Evolutionary conservation across 1,284 basidiomycete species (phyloP), one percentile per base, ranked within the genome.

Genomic region (Sporisorium exsertum): DNA sequence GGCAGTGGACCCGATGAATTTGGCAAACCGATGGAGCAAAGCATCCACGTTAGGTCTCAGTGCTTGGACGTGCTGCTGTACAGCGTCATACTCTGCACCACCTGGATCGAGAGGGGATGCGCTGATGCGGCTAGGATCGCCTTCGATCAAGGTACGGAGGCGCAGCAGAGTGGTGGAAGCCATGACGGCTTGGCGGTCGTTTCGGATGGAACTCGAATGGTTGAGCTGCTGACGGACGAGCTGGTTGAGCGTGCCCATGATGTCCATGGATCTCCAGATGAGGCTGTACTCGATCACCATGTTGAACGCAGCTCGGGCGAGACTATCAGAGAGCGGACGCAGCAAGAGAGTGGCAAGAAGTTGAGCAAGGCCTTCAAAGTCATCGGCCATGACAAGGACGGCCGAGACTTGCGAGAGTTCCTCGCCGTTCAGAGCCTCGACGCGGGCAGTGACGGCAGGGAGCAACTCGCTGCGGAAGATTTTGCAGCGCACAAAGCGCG

Each of bases 221-320:
- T 76, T 76, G 61, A 76, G 62, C 42, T 76, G 73, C 62, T 69
- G 73, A 1, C 73, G 73, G 13, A 76, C 73, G 35, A 76, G 69
- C 53, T 69, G 64, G n/a, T 69, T 72, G 46, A 76, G 53, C 5
- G 73, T 76, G 43, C 58, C 63, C 68, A 76, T 65, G 51, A 72
- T 72, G 51, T 76, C 73, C 69, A 76, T 72, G 9, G 64, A 64
- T 26, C 69, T 32, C 73, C 73, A 76, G 9, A 76, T 45, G 27
- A 62, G 49, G 32, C 64, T 64, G 56, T 59, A 51, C 16, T 71
- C 69, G 59, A 76, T 72, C 20, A 76, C 59, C 68, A 76, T 53
- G 46, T 72, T 72, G 56, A 71, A 72, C 6, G 69, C 55, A 33
- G 73, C 50, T 7, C 69, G 69, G 1, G 73, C 73, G 9, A 76